Conservation (phyloP, 2,329 filamentous ascomycete species). For the Fusarium foetens region DNA sequence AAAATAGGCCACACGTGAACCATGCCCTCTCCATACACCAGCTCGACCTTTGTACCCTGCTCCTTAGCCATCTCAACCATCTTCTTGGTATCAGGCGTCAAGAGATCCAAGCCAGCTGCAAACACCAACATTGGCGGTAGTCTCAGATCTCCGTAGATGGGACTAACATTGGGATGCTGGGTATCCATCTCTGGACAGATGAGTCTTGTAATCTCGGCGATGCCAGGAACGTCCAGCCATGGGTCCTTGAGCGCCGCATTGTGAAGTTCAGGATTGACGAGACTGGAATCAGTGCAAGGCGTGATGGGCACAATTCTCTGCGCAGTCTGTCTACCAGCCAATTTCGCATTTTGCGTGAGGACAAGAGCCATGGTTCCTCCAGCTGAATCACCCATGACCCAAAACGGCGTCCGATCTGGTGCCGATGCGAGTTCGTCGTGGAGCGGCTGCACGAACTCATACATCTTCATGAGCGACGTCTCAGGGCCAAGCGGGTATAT, state of each 20-base stretch:
- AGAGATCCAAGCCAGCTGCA: conserved; percentile 43
- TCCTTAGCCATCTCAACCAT: conserved; percentile 44
- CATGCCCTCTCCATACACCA: conserved; percentile 47
- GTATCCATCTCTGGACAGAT: conserved; percentile 44
- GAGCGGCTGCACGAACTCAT: conserved; percentile 47
- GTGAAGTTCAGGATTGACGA: conserved; percentile 44
- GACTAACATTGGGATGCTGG: conserved; percentile 44
- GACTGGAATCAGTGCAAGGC: conserved; percentile 46
- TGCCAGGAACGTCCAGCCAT: conserved; percentile 45
- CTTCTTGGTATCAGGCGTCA: conserved; percentile 44
- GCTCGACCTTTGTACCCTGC: conserved; percentile 41
- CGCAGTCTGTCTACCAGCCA: conserved; percentile 40
- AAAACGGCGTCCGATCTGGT: conserved; percentile 45
- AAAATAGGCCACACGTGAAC: conserved; percentile 49
- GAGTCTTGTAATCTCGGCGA: conserved; percentile 41
- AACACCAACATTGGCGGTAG: conserved; percentile 48
- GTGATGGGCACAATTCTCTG: conserved; percentile 45
- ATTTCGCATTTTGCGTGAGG: conserved; percentile 45
- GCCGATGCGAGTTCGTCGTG: conserved; percentile 47
- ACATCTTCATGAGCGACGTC: conserved; percentile 46
- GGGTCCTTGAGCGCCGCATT: conserved; percentile 40
- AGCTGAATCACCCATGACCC: conserved; percentile 47
- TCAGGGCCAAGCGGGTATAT: conserved; percentile 50
- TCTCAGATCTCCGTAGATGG: conserved; percentile 45
- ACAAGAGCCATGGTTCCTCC: conserved; percentile 47